Evolutionary conservation across 2,329 filamentous ascomycete species (phyloP).

Genomic region (Fusarium agapanthi): DNA sequence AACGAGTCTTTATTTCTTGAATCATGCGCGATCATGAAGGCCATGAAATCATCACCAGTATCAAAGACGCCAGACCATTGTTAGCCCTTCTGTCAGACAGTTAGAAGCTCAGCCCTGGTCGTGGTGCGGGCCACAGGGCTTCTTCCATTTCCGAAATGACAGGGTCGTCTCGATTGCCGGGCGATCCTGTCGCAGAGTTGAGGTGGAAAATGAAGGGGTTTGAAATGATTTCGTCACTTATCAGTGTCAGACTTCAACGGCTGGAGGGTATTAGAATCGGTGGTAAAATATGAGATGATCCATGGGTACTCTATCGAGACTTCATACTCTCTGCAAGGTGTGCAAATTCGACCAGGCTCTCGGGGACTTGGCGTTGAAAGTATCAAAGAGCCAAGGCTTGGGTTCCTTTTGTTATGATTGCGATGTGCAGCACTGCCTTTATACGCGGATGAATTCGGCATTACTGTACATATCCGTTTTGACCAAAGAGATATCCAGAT

Average conservation of each 20-base stretch:
- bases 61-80: background rate
- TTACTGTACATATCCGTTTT: background rate
- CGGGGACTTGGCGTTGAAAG: background rate
- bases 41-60: background rate
- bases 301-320: background rate
- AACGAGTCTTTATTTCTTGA: background rate
- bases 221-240: slow-evolving; percentile 18
- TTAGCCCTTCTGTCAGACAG: background rate
- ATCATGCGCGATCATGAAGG: background rate
- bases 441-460: background rate
- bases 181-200: slow-evolving; percentile 25
- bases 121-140: slow-evolving; percentile 10
- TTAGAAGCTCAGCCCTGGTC: slow-evolving; percentile 8
- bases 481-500: slow-evolving; percentile 13
- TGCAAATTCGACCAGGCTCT: background rate
- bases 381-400: slow-evolving; percentile 4
- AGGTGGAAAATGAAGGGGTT: background rate
- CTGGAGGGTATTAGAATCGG: background rate
- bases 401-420: slow-evolving; percentile 11
- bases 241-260: background rate
- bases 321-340: background rate
- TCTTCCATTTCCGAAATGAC: slow-evolving; percentile 36
- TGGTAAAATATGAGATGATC: background rate
- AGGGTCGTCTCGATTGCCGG: slow-evolving; percentile 38
- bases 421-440: slow-evolving; percentile 25